Percentiles rank a stretch among this genome's conserved stretches.
Conservation (phyloP, 345 rosid genomes). For the Brassica carinata region DNA sequence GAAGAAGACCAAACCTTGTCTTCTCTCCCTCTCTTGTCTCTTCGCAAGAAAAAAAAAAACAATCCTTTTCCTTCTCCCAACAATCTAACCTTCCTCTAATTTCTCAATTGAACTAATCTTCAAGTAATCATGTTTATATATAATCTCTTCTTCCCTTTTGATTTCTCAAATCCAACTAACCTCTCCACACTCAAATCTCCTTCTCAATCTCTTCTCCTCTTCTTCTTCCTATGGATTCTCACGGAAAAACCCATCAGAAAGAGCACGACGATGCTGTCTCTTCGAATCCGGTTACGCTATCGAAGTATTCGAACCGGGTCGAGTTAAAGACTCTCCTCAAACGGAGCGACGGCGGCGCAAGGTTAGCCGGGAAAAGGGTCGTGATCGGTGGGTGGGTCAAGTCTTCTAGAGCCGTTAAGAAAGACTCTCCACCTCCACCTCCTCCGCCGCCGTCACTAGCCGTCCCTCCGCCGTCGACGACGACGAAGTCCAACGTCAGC, state of each 20-base stretch:
- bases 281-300: constrained; percentile 14
- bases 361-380: constrained; percentile 52
- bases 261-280: not conserved
- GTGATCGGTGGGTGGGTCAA: constrained; percentile 93
- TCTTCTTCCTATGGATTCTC: constrained; percentile 32
- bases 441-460: not conserved
- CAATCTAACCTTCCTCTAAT: constrained; percentile 49
- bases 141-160: constrained; percentile 31
- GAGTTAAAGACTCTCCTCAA: constrained; percentile 55
- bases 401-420: constrained; percentile 61
- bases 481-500: constrained; percentile 30
- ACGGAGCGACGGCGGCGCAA: constrained; percentile 50
- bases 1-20: constrained; percentile 71
- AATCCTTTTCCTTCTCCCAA: constrained; percentile 66
- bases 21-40: constrained; percentile 26
- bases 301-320: constrained; percentile 67
- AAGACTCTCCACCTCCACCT: constrained; percentile 41
- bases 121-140: constrained; percentile 33
- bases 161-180: constrained; percentile 18
- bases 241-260: constrained; percentile 32
- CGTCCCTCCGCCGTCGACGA: constrained; percentile 23
- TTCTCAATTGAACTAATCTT: constrained; percentile 31
- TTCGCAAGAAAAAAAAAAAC: constrained; percentile 32
- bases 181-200: not conserved
- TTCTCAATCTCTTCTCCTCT: not conserved